Percentiles rank a stretch among this genome's conserved stretches.
Conservation (phyloP, 192 early-diverging fungal genomes). For the Linnemannia exigua region DNA sequence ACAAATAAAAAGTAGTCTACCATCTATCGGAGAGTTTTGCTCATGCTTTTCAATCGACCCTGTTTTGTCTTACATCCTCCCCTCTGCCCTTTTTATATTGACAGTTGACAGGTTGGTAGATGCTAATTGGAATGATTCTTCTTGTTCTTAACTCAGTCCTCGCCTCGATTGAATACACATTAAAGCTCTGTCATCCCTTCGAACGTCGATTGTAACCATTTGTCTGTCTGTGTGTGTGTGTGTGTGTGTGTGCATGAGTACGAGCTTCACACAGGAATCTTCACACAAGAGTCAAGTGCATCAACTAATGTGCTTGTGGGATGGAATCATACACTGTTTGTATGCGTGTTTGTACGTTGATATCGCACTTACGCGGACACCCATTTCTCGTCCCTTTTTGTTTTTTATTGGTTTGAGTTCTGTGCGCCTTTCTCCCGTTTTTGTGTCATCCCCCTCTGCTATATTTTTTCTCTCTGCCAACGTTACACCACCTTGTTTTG, state of each 20-base stretch:
- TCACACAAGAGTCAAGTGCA: too few relatives aligned
- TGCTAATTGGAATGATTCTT: background rate
- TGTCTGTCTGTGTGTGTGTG: background rate
- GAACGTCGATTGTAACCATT: background rate
- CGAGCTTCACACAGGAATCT: too few relatives aligned
- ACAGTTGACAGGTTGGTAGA: background rate
- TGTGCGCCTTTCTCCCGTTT: conserved; percentile 6
- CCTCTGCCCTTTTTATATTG: background rate
- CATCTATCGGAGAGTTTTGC: conserved; percentile 1
- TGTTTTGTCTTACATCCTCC: background rate
- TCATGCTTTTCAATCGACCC: background rate
- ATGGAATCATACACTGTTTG: background rate
- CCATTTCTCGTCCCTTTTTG: background rate
- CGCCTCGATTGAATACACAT: background rate
- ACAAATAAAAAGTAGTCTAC: background rate
- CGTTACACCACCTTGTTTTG: background rate
- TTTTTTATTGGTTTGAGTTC: background rate
- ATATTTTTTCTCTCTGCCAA: background rate
- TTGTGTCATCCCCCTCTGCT: background rate
- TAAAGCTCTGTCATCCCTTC: background rate
- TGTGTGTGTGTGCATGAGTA: too few relatives aligned
- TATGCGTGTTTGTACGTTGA: background rate
- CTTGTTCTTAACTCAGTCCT: too few relatives aligned
- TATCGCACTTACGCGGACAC: background rate
- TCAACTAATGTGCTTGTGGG: background rate